These are phyloP conservation scores for Huiozyma sinensis DNA, from an alignment of 805 yeast species.

Conservation along the genomic window DNA sequence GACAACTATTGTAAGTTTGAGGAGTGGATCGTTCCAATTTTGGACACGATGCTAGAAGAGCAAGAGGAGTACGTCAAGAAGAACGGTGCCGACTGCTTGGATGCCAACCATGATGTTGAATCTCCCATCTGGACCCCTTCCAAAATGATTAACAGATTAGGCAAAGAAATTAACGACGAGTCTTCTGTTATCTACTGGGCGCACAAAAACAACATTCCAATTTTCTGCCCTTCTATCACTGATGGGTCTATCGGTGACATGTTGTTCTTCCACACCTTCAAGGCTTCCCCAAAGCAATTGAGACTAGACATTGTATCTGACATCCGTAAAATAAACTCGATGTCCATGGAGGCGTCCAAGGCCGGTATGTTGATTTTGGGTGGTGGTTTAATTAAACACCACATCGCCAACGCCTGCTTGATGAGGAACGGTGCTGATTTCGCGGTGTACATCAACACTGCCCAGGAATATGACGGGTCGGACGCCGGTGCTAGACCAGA, in stretches of 20 bases:
- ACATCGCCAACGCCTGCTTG: conserved; percentile 92
- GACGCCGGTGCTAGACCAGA: conserved; percentile 99
- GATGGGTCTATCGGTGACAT: conserved; percentile 98
- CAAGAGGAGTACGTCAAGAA: conserved; percentile 58
- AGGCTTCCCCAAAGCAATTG: conserved; percentile 80
- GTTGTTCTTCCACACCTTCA: conserved; percentile 97
- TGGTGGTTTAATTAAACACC: conserved; percentile 95
- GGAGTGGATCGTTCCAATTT: conserved; percentile 95
- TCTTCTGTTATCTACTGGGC: conserved; percentile 95
- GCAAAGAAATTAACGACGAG: conserved; percentile 92
- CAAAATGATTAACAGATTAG: conserved; percentile 79
- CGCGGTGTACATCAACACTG: conserved; percentile 95
- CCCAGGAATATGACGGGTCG: conserved; percentile 97
- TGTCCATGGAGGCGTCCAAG: conserved; percentile 87
- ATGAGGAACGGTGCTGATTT: conserved; percentile 99
- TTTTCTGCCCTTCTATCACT: conserved; percentile 94
- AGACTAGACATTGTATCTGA: conserved; percentile 90
- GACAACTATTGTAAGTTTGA: conserved; percentile 96
- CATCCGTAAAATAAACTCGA: conserved; percentile 79
- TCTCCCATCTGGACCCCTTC: conserved; percentile 85
- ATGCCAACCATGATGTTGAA: conserved; percentile 39
- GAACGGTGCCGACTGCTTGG: conserved; percentile 43
- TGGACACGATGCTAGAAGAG: conserved; percentile 80
- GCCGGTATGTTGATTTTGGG: conserved; percentile 97
- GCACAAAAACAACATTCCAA: conserved; percentile 89